phyloP scores from a whole-genome alignment of 2,329 filamentous ascomycete species.

The Dothiorella sarmentorum region DNA sequence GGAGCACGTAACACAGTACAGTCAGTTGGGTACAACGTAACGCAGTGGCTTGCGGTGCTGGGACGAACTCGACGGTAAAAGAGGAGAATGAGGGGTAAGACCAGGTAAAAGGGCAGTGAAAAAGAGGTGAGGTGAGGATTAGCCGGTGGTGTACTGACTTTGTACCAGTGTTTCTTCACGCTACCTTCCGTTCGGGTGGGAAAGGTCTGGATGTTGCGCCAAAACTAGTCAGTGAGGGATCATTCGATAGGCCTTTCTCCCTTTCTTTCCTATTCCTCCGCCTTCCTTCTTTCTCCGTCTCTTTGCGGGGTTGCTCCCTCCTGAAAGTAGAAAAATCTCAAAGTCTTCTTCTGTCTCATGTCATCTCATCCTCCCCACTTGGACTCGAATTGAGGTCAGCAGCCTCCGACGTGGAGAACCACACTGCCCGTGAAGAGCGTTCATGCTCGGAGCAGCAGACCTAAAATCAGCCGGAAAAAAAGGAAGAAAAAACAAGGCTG shows the following conservation, averaged over 20 bases:
- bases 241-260: background rate
- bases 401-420: background rate
- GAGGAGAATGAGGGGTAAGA: background rate
- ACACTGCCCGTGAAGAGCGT: background rate
- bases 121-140: background rate
- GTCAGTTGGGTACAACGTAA: constrained; percentile 7
- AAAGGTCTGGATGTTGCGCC: constrained; percentile 63
- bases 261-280: background rate
- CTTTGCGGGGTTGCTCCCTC: background rate
- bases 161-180: constrained; percentile 99
- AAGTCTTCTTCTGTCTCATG: background rate
- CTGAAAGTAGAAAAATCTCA: background rate
- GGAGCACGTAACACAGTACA: constrained; percentile 18
- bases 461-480: background rate
- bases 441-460: background rate
- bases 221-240: background rate
- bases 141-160: constrained; percentile 46
- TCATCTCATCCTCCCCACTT: background rate
- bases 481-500: too few species aligned
- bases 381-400: background rate
- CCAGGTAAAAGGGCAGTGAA: background rate
- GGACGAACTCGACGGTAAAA: background rate
- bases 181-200: constrained; percentile 91
- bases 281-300: background rate
- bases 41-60: constrained; percentile 8